Evolutionary conservation across 2,329 filamentous ascomycete species (phyloP).

Genomic region (Neofusicoccum laricinum): DNA sequence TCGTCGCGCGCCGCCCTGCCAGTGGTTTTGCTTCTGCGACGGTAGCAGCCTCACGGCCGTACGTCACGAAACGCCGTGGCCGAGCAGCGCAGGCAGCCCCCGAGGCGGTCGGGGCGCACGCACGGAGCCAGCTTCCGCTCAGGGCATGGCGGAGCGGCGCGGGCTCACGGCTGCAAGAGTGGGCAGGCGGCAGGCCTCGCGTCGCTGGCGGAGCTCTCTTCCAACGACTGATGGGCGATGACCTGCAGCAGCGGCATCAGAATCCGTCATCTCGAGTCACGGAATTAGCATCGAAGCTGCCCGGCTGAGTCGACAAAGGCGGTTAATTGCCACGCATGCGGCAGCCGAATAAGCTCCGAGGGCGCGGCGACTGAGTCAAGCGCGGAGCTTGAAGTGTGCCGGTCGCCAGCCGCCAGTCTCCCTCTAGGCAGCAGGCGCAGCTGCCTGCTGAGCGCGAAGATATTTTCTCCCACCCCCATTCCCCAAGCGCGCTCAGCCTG

Average conservation of each 20-base stretch:
- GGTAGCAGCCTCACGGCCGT: slow-evolving; percentile 6
- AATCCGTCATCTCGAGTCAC: not conserved
- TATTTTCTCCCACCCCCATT: not conserved
- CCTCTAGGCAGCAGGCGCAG: not conserved
- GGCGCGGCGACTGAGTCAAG: not conserved
- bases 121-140: slow-evolving; percentile 1
- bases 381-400: not conserved
- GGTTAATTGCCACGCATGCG: not conserved
- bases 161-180: slow-evolving; percentile 2
- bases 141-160: slow-evolving; percentile 11
- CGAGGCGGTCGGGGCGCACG: not conserved
- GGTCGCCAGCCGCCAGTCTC: not conserved
- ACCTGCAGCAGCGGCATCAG: not conserved
- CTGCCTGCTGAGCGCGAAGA: slow-evolving; percentile 1
- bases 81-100: not conserved
- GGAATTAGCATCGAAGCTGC: not conserved
- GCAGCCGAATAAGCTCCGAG: slow-evolving; percentile 5
- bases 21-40: not conserved
- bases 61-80: slow-evolving; percentile 7
- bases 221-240: slow-evolving; percentile 3
- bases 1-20: not conserved
- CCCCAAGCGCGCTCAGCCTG: not conserved
- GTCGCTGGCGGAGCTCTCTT: not conserved
- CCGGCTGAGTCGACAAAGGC: not conserved
- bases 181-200: not conserved